Evolutionary conservation across 768 basidiomycete species (phyloP), one percentile per base, ranked within the genome.

Genomic region (Suillus tomentosus): DNA sequence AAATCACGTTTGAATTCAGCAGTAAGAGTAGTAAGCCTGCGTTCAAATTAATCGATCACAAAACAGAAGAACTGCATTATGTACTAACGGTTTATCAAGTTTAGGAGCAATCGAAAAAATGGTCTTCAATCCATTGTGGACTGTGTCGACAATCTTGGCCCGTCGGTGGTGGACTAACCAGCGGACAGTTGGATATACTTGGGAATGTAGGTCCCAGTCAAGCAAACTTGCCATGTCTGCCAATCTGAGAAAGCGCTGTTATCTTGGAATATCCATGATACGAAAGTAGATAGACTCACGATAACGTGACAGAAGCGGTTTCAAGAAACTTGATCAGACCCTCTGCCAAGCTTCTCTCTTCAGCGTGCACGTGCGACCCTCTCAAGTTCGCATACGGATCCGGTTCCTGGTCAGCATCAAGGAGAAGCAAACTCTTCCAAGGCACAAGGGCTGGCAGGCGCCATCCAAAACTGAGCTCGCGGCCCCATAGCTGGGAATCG

Each of bases 141-240:
- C 86, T 19, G 88, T 84, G 66, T 98, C 95, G 50, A 97, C 89
- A 34, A 99, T 80, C 69, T 94, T 94, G 6, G 94, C 96, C 70
- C 93, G 85, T 61, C 93, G 84, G 76, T 95, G 95, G 64, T 93
- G 88, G 37, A 98, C 91, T 37, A 99, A 82, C 85, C 95, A 95
- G 19, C 94, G 86, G 10, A 96, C 96, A n/a, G 92, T 87, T 0
- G 95, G 92, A 71, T 91, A 92, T 0, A 96, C 83, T 69, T 96
- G 93, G 0, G 85, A 80, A 68, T 94, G 87, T 8, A 94, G 78
- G 67, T 95, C 89, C 87, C 93, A 93, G 63, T 94, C 92, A 47
- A 96, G 78, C 42, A 92, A 73, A 71, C 82, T 88, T 3, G 90
- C 90, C 82, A 95, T 88, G 67, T 94, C 92, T 15, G 86, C 86